Base-by-base conservation (phyloP, 2,329 filamentous ascomycete species). In the Ceratocystis harringtonii region DNA sequence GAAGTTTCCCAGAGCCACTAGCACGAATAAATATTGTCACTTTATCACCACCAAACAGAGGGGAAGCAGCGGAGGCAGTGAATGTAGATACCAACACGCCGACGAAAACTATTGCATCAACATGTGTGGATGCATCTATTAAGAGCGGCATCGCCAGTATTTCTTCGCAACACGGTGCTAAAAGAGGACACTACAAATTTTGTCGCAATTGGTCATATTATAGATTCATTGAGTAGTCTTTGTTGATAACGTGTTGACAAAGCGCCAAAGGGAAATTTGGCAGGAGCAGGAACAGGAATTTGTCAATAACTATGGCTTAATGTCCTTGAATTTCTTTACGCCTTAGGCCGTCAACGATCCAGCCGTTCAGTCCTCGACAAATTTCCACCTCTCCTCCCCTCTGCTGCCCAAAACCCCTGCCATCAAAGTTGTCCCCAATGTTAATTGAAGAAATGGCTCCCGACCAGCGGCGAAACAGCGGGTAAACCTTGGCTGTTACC, bases 401-500 rank as follows among this genome's bases (percentile, higher is more conserved):
- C 36, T 41, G 36, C 36, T 41, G 36, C 36, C 36, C 61, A 36
- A 25, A 62, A 43, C 66, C 66, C 66, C 66, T 67, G 66, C 64
- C 62, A 65, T 63, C 66, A 63, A 63, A 62, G 62, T 57, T 58
- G 45, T 52, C 36, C 36, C 36, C 48, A n/a, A 52, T 25, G 48
- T 52, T 52, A 25, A 52, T n/a, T 8, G 22, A 25, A 62, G 57
- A 65, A 60, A 67, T 60, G 57, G 36, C 66, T 64, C 63, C 68
- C 67, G 68, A 68, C 36, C 62, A 67, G 65, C 68, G 68, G 68
- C 66, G 65, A 69, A 68, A 68, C 44, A 19, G 65, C 67, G 68
- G 68, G 52, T 68, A 68, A 69, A 67, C 50, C 22, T 25, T 36
- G 28, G 61, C 61, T 43, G 17, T 19, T 45, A 22, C 67, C 67